Evolutionary conservation across 202 grass and related monocot species (phyloP).

Genomic region (Saccharum hybrid): DNA sequence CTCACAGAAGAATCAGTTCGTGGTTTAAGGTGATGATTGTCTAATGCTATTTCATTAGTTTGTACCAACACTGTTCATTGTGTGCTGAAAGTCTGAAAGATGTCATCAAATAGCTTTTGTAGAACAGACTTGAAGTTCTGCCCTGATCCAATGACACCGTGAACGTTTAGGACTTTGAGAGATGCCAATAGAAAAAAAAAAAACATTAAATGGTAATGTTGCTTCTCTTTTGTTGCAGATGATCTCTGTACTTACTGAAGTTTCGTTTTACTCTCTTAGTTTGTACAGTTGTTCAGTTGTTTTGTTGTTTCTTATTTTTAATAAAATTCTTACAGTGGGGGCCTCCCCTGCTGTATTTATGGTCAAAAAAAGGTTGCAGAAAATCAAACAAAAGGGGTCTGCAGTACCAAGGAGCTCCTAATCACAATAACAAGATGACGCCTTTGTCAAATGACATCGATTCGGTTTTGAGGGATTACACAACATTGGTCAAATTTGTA

Average conservation of each 20-base stretch:
- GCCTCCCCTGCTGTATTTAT: neutral
- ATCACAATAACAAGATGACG: too few relatives aligned
- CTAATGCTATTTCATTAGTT: constrained; percentile 35
- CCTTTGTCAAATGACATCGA: too few relatives aligned
- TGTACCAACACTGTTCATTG: constrained; percentile 24
- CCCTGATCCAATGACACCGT: constrained; percentile 92
- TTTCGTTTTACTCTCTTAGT: neutral
- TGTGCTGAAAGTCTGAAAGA: constrained; percentile 4
- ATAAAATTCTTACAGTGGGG: neutral
- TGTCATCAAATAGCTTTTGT: constrained; percentile 73
- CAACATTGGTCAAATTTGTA: too few relatives aligned
- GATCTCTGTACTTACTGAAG: neutral
- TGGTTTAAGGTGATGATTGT: constrained; percentile 65
- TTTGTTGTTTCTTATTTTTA: neutral
- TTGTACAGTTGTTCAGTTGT: neutral
- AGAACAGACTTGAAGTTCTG: constrained; percentile 95
- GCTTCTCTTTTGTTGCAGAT: constrained; percentile 42
- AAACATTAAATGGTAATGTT: constrained; percentile 96
- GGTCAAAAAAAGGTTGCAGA: neutral
- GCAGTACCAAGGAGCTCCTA: too few relatives aligned
- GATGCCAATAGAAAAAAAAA: constrained; percentile 82
- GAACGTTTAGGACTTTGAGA: constrained; percentile 94
- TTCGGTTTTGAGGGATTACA: too few relatives aligned
- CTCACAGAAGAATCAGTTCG: constrained; percentile 92
- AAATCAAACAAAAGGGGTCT: too few relatives aligned